Conservation (phyloP, 441 rosid genomes). For the Corymbia calophylla region DNA sequence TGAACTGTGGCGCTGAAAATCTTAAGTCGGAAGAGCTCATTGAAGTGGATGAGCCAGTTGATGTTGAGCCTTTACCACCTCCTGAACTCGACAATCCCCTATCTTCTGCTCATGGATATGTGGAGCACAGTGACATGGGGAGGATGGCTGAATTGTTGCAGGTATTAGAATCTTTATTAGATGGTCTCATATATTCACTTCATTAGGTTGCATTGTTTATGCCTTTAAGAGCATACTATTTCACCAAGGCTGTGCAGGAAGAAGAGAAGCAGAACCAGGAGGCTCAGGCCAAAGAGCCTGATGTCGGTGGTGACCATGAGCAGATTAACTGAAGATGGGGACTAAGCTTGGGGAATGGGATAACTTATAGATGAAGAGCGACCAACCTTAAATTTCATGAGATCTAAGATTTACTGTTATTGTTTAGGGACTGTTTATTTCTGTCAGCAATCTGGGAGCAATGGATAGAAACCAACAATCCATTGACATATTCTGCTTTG, state of each 20-base stretch:
- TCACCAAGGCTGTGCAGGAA: neutral
- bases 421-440: neutral
- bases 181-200: neutral
- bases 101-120: neutral
- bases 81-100: neutral
- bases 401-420: neutral
- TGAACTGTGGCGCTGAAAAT: neutral
- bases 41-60: neutral
- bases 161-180: neutral
- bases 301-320: neutral
- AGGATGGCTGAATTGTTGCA: neutral
- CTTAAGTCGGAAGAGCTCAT: neutral
- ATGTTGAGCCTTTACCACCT: neutral
- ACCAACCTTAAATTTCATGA: neutral
- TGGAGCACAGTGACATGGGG: neutral
- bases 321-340: neutral
- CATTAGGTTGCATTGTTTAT: neutral
- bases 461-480: neutral
- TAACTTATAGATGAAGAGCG: neutral
- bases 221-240: neutral
- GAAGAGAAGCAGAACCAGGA: neutral
- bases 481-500: neutral
- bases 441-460: neutral
- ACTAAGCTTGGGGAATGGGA: neutral
- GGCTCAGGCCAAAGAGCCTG: neutral